phyloP scores from a whole-genome alignment of 257 asterid genomes.

The Solanum ossicruentum region DNA sequence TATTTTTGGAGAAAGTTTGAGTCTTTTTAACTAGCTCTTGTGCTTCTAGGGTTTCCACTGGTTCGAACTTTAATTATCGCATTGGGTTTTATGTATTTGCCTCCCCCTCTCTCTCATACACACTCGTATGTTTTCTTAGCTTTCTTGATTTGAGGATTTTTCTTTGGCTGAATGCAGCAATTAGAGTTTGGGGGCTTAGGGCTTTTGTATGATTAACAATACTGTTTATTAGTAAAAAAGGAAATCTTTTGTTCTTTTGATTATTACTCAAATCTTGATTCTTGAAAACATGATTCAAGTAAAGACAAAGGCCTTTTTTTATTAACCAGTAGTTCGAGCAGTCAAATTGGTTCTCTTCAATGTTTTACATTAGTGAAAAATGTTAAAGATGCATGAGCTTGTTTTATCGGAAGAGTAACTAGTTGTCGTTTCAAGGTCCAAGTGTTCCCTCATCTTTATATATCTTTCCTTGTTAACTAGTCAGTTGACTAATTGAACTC shows the following conservation, averaged over 20 bases:
- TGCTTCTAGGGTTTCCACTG: neutral
- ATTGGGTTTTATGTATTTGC: neutral
- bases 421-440: neutral
- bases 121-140: neutral
- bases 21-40: neutral
- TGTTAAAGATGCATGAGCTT: neutral
- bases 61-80: neutral
- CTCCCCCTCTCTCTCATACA: neutral
- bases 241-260: neutral
- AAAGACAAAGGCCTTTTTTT: neutral
- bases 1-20: neutral
- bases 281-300: neutral
- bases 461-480: neutral
- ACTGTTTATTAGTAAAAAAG: neutral
- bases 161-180: neutral
- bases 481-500: neutral
- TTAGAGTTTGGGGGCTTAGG: neutral
- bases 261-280: neutral
- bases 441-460: neutral
- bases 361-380: neutral
- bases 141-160: neutral
- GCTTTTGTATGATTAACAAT: neutral
- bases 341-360: neutral
- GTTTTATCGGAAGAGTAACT: neutral
- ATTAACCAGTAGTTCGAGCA: neutral